Conservation (phyloP, 257 asterid species). For the Solanum etuberosum region DNA sequence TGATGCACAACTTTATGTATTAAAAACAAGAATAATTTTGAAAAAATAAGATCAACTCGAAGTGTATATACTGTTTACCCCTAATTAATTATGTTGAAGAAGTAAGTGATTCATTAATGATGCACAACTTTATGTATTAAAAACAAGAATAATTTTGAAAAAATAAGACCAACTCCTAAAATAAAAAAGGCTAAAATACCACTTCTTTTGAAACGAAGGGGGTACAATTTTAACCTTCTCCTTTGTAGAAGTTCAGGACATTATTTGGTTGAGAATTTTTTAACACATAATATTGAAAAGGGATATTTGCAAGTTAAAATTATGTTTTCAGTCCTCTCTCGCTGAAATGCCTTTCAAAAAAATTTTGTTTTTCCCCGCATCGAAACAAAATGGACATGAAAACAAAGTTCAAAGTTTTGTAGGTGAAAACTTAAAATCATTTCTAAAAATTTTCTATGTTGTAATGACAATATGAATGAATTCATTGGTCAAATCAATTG, state of each 20-base stretch:
- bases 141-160: neutral
- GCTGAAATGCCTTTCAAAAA: neutral
- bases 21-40: neutral
- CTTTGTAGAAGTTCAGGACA: neutral
- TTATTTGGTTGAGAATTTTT: neutral
- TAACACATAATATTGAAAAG: neutral
- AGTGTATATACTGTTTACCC: neutral
- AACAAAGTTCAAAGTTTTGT: neutral
- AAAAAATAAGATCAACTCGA: neutral
- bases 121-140: neutral
- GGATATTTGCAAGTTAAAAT: no score
- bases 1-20: neutral
- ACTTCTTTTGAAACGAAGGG: neutral
- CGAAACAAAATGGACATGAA: neutral
- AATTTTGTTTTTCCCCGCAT: neutral
- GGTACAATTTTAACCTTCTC: neutral
- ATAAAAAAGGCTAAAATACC: neutral
- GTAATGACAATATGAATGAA: neutral
- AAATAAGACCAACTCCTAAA: no score
- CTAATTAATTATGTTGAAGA: neutral
- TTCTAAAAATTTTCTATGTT: neutral
- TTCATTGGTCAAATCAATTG: neutral
- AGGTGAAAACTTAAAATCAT: neutral
- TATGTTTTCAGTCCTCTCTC: neutral
- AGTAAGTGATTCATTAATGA: neutral